A percentile compares a stretch with the other conserved stretches of the same genome.
Conservation (phyloP, 2,329 filamentous ascomycete species). For the Colletotrichum neosansevieriae region DNA sequence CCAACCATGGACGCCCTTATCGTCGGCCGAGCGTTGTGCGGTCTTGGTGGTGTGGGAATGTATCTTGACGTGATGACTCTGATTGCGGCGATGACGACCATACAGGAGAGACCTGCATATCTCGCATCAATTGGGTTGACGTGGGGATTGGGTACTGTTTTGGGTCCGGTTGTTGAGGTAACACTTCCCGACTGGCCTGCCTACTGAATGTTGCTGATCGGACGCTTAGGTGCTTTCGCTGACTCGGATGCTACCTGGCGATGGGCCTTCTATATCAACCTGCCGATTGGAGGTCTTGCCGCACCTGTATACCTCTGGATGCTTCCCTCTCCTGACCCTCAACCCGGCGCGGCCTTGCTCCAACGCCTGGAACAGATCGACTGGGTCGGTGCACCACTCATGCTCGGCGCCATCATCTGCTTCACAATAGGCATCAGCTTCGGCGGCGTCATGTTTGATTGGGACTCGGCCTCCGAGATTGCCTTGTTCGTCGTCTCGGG, state of each 20-base stretch:
- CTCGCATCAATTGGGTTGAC: constrained; percentile 44
- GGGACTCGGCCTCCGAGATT: constrained; percentile 59
- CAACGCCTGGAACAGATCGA: constrained; percentile 55
- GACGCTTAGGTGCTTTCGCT: no score
- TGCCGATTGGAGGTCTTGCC: constrained; percentile 56
- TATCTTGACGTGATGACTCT: constrained; percentile 38
- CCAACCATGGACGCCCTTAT: constrained; percentile 58
- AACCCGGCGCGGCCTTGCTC: constrained; percentile 39
- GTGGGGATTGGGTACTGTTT: constrained; percentile 59
- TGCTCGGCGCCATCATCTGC: constrained; percentile 55
- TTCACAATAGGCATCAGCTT: constrained; percentile 64
- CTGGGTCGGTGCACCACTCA: constrained; percentile 57
- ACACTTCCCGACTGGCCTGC: constrained; percentile 50
- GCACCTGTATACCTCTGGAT: constrained; percentile 48
- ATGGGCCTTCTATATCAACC: constrained; percentile 65
- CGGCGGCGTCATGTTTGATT: constrained; percentile 61
- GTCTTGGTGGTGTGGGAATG: constrained; percentile 50
- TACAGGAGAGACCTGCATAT: constrained; percentile 40
- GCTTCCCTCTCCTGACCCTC: constrained; percentile 44
- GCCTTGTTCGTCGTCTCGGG: constrained; percentile 58
- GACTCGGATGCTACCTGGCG: background rate
- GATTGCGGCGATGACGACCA: constrained; percentile 21
- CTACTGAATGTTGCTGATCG: no score
- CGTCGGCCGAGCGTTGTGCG: constrained; percentile 55
- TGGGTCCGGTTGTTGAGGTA: constrained; percentile 56